Evolutionary conservation across 2,329 filamentous ascomycete genomes (phyloP).

Genomic region (Neofusicoccum laricinum): DNA sequence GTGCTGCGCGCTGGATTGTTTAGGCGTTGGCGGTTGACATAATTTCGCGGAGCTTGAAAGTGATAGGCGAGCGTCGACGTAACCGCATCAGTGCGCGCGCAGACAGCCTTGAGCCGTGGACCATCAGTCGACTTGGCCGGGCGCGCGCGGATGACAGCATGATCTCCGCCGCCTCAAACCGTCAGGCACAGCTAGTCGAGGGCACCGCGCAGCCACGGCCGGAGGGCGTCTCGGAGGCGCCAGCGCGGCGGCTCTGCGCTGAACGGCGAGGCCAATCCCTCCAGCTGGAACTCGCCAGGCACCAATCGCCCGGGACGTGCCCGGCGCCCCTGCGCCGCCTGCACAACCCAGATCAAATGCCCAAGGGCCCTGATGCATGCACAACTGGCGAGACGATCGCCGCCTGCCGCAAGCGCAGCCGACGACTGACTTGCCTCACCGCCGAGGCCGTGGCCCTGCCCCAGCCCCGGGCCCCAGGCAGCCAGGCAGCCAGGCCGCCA

Average conservation of each 20-base stretch:
- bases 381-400: neutral
- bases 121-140: neutral
- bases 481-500: neutral
- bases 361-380: neutral
- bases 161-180: neutral
- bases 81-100: slow-evolving; percentile 11
- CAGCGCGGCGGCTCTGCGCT: slow-evolving; percentile 7
- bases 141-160: slow-evolving; percentile 9
- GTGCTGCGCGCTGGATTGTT: slow-evolving; percentile 8
- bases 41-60: slow-evolving; percentile 15
- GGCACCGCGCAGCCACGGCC: neutral
- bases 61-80: slow-evolving; percentile 16
- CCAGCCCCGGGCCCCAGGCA: neutral
- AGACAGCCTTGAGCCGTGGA: neutral
- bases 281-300: slow-evolving; percentile 9
- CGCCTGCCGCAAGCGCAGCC: neutral
- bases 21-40: slow-evolving; percentile 14
- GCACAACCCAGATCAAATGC: slow-evolving; percentile 6
- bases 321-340: neutral
- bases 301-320: slow-evolving; percentile 11
- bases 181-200: slow-evolving; percentile 4
- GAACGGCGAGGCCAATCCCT: neutral
- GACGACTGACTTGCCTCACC: neutral
- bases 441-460: neutral
- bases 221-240: neutral